Evolutionary conservation across 2,329 filamentous ascomycete species (phyloP).

Genomic region (Colletotrichum orchidophilum): DNA sequence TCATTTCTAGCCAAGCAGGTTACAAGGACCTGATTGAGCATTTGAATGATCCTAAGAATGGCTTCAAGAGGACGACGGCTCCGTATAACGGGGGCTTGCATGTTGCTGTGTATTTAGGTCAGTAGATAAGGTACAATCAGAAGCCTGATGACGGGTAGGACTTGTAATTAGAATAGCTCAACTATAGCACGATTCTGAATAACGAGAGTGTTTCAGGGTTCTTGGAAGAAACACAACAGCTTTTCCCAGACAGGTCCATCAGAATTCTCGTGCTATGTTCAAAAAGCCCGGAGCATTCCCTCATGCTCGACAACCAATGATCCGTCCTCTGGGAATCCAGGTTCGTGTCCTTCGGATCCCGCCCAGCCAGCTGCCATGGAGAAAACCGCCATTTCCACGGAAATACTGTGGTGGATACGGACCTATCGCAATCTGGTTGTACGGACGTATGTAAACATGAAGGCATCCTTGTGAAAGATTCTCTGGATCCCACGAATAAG

Average conservation of each 20-base stretch:
- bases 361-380: constrained; percentile 41
- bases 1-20: constrained; percentile 44
- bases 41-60: constrained; percentile 54
- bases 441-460: not conserved
- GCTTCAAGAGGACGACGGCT: constrained; percentile 53
- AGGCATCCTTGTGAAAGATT: not conserved
- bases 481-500: not conserved
- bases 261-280: not conserved
- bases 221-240: not conserved
- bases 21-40: constrained; percentile 59
- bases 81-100: constrained; percentile 45
- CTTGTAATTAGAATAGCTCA: too few relatives aligned
- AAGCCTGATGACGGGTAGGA: too few relatives aligned
- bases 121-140: too few relatives aligned
- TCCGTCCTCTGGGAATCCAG: constrained; percentile 47
- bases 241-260: not conserved
- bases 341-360: constrained; percentile 37
- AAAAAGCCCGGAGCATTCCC: not conserved
- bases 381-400: constrained; percentile 48
- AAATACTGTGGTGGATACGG: constrained; percentile 42
- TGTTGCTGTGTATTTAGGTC: constrained; percentile 38
- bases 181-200: too few relatives aligned
- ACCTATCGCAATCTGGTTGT: not conserved
- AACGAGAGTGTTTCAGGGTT: not conserved
- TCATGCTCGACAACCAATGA: constrained; percentile 44